A percentile compares a stretch with the other conserved stretches of the same genome.
Evolutionary conservation across 495 filamentous ascomycete species (phyloP).

Genomic region (Platismatia glauca): DNA sequence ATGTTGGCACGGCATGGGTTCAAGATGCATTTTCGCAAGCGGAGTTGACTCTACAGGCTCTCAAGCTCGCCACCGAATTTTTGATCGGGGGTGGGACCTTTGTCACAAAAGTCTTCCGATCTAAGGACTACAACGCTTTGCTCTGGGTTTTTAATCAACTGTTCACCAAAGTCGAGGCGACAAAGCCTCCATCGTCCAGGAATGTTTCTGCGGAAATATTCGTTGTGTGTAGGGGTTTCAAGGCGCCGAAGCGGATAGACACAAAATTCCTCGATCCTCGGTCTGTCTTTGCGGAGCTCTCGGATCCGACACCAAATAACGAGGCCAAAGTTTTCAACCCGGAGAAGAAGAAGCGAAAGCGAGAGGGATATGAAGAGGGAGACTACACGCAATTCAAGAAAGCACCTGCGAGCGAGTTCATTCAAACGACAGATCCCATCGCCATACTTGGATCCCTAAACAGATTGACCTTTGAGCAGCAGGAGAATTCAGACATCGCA

Average conservation of each 20-base stretch:
- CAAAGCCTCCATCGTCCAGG: constrained; percentile 90
- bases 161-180: constrained; percentile 89
- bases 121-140: constrained; percentile 93
- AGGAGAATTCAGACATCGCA: constrained; percentile 71
- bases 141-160: constrained; percentile 98
- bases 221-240: constrained; percentile 90
- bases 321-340: constrained; percentile 98
- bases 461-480: constrained; percentile 69
- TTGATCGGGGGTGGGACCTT: constrained; percentile 84
- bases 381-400: constrained; percentile 91
- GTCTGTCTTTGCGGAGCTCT: constrained; percentile 90
- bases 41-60: constrained; percentile 80
- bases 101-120: constrained; percentile 95
- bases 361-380: constrained; percentile 95
- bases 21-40: constrained; percentile 98
- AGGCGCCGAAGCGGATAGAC: constrained; percentile 86
- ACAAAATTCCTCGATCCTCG: constrained; percentile 85
- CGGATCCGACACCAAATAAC: constrained; percentile 82
- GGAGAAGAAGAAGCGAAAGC: constrained; percentile 90
- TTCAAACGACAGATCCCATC: constrained; percentile 90
- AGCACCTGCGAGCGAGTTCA: constrained; percentile 78
- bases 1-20: constrained; percentile 95
- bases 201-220: constrained; percentile 98
- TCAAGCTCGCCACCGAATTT: constrained; percentile 94
- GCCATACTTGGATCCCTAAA: constrained; percentile 87